Percentiles rank a stretch among this genome's conserved stretches.
Evolutionary conservation across 352 stramenopile genomes (phyloP).

Genomic region (Phytophthora crassamura): DNA sequence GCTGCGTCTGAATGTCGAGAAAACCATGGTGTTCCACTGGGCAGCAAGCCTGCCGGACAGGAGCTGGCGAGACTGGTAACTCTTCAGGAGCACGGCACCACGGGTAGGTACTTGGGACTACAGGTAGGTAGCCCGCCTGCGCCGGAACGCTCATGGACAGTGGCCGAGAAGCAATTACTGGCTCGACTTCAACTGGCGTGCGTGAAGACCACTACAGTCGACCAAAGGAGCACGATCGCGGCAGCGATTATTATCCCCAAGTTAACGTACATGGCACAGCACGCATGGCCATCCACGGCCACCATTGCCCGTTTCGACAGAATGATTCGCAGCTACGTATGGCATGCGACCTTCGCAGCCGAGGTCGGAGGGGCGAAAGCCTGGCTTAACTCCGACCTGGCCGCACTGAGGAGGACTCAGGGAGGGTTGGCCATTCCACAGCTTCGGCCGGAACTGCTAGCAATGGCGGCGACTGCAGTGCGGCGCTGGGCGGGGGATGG

Average conservation of each 20-base stretch:
- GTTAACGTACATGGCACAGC: neutral
- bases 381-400: neutral
- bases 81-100: no score
- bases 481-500: no score
- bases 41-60: no score
- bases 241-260: neutral
- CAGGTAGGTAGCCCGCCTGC: neutral
- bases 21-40: no score
- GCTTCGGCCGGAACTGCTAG: no score
- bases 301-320: neutral
- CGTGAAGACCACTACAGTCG: neutral
- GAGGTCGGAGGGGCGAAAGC: neutral
- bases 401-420: neutral
- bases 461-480: no score
- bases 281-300: neutral
- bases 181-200: neutral
- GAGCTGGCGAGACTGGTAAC: no score
- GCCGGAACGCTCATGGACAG: neutral
- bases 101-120: neutral
- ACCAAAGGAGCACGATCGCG: neutral
- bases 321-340: slow-evolving; percentile 1
- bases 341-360: neutral
- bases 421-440: neutral
- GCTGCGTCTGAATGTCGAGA: no score
- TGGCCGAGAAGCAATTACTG: neutral